These are phyloP conservation scores for Halenospora varia DNA, from an alignment of 495 filamentous ascomycete genomes.

Conservation along the genomic window DNA sequence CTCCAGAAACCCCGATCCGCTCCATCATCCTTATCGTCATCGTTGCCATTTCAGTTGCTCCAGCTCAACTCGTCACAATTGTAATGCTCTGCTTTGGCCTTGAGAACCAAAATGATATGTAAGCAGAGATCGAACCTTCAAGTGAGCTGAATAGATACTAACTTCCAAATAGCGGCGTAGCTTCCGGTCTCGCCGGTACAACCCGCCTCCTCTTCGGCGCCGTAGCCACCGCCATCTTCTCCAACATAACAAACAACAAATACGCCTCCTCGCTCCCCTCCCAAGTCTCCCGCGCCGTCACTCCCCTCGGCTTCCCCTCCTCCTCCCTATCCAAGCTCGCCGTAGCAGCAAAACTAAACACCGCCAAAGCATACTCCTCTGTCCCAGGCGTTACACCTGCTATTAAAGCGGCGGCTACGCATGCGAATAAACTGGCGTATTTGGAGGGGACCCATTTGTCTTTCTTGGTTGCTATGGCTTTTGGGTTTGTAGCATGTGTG, in stretches of 20 bases:
- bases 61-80: neutral
- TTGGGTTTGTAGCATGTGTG: neutral
- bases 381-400: neutral
- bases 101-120: neutral
- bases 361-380: neutral
- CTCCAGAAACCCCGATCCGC: neutral
- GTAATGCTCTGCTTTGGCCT: neutral
- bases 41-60: neutral
- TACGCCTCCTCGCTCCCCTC: neutral
- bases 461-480: neutral
- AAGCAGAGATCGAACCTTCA: neutral
- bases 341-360: neutral
- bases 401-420: neutral
- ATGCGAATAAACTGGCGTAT: neutral
- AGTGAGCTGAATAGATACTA: neutral
- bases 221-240: constrained; percentile 33
- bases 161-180: constrained; percentile 1
- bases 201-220: constrained; percentile 8
- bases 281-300: neutral
- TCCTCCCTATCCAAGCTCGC: neutral
- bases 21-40: neutral
- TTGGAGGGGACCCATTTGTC: neutral
- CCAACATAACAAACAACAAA: constrained; percentile 25
- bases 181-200: constrained; percentile 9
- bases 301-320: neutral